Conservation (phyloP, 192 early-diverging fungal species). For the Gamsiella multidivaricata region DNA sequence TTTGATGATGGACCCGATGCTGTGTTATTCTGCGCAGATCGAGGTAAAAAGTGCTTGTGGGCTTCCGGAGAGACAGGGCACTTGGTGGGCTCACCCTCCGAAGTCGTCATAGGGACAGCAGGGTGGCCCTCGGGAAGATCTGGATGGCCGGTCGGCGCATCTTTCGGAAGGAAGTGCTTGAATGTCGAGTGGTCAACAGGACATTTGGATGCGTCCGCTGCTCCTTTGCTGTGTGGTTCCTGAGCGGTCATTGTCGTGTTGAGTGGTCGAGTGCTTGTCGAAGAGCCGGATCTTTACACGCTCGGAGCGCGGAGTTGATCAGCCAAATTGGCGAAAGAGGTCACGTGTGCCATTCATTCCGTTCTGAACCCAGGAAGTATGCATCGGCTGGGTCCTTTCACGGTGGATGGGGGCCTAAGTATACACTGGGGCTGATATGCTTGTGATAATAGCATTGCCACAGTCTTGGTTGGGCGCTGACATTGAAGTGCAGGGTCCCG, state of each 20-base stretch:
- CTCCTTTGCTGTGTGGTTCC: conserved; percentile 21
- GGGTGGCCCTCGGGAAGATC: conserved; percentile 47
- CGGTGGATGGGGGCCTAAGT: too few species aligned
- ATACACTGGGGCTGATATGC: too few species aligned
- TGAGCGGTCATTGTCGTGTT: conserved; percentile 21
- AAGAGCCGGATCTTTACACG: too few species aligned
- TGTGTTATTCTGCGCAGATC: conserved; percentile 7
- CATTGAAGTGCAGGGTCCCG: too few species aligned
- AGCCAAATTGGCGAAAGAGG: too few species aligned
- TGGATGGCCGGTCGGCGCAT: conserved; percentile 3
- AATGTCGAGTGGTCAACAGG: conserved; percentile 68
- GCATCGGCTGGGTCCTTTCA: too few species aligned
- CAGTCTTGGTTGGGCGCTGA: too few species aligned
- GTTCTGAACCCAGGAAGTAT: too few species aligned
- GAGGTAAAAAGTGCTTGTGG: conserved; percentile 63
- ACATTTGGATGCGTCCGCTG: conserved; percentile 52
- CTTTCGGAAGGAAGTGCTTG: conserved; percentile 60
- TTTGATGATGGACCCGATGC: conserved; percentile 12
- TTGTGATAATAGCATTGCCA: too few species aligned
- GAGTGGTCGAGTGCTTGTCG: not conserved
- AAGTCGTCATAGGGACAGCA: conserved; percentile 19
- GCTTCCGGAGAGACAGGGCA: conserved; percentile 70
- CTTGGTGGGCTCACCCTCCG: conserved; percentile 40
- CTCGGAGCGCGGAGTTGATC: too few species aligned
- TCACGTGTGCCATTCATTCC: too few species aligned